Conservation (phyloP, 768 basidiomycete species). For the Austroboletus eburneus region DNA sequence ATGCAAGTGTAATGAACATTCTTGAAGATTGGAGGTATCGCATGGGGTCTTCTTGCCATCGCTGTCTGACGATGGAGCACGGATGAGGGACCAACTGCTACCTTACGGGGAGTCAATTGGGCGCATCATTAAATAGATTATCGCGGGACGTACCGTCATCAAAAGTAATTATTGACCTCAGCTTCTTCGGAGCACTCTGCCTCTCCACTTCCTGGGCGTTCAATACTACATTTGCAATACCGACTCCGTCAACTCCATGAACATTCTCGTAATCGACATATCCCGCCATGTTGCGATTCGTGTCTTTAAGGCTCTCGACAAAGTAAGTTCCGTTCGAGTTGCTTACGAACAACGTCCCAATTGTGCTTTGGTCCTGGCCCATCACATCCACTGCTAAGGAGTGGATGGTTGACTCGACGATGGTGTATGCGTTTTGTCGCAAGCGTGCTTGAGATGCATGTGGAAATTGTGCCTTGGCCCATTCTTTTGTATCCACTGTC, state of each 20-base stretch:
- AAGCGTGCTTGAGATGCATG: conserved; percentile 77
- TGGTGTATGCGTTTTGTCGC: conserved; percentile 91
- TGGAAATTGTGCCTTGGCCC: conserved; percentile 91
- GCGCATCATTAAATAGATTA: neutral
- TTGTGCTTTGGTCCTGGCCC: conserved; percentile 53
- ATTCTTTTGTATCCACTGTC: conserved; percentile 73
- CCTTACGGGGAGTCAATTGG: conserved; percentile 31
- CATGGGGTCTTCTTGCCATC: conserved; percentile 65
- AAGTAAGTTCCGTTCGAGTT: conserved; percentile 97
- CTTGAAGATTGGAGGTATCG: conserved; percentile 47
- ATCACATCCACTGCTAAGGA: conserved; percentile 95
- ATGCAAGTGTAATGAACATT: conserved; percentile 86
- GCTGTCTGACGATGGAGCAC: conserved; percentile 52
- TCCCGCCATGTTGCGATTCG: conserved; percentile 84
- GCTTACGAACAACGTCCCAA: conserved; percentile 93
- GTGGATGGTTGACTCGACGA: conserved; percentile 91
- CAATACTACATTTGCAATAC: conserved; percentile 80
- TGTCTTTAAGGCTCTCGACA: conserved; percentile 84
- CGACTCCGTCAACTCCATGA: conserved; percentile 85
- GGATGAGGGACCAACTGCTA: conserved; percentile 72
- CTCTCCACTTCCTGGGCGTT: conserved; percentile 84
- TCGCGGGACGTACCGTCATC: conserved; percentile 61
- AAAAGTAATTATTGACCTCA: conserved; percentile 82
- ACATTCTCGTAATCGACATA: conserved; percentile 93
- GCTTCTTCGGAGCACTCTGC: conserved; percentile 59